Evolutionary conservation across 2,329 filamentous ascomycete species (phyloP), one percentile per base, ranked within the genome.

Genomic region (Aspergillus novoparasiticus): DNA sequence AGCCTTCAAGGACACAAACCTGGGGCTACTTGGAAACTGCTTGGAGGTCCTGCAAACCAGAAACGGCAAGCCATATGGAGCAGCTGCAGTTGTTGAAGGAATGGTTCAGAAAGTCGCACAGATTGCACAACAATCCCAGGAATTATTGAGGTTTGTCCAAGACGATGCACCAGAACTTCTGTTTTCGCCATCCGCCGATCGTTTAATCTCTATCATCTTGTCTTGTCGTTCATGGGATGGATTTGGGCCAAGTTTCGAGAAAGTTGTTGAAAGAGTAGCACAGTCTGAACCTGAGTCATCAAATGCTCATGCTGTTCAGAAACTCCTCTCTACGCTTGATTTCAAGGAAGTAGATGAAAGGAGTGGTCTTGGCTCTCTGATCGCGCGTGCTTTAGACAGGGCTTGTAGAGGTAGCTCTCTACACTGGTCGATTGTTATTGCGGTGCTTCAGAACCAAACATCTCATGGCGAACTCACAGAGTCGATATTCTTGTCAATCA

Each of bases 41-140:
- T 71, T 88, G 12, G 72, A 82, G 39, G 74, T 85, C 0, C 71
- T 89, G 11, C 79, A 78, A 45, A 78, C 78, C 34, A 79, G 87
- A 39, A 86, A 89, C 68, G 88, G 89, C 14, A 90, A 90, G 70
- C 87, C 88, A 2, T 90, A 88, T 71, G 86, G 86, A n/a, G 87
- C 87, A 55, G 86, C 87, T 23, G 84, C 81, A 10, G 80, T 85
- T 5, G 72, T 90, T n/a, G 82, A 87, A 62, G 79, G 83, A 62
- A 79, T 86, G 21, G 69, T 88, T 30, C 77, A 79, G 30, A 78
- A 77, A 12, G 78, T 81, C 56, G 79, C 80, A 1, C 66, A 74
- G 26, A 66, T 83, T 3, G 69, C 85, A 2, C 66, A 80, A 41
- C 68, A 71, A 2, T 79, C 81, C 14, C 65, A 75, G 16, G 72